These are phyloP conservation scores for Petasospora rhodanensis DNA, from an alignment of 1,139 yeast genomes.

Conservation along the genomic window DNA sequence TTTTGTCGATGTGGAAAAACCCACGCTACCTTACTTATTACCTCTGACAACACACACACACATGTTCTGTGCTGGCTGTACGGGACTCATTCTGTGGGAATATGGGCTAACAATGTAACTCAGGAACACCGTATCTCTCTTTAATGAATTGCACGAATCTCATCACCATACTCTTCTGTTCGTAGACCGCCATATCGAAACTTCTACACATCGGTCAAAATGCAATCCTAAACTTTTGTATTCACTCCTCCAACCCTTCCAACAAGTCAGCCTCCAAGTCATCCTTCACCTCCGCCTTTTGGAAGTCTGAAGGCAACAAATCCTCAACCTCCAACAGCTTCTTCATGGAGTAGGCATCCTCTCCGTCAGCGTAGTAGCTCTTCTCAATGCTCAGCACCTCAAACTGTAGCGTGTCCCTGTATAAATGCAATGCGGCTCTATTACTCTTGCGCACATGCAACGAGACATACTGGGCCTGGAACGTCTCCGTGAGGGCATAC, in stretches of 20 bases:
- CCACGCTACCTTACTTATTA: slow-evolving; percentile 44
- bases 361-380: slow-evolving; percentile 93
- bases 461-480: slow-evolving; percentile 79
- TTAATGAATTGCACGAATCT: too few species aligned
- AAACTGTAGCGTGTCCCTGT: slow-evolving; percentile 79
- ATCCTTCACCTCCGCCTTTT: slow-evolving; percentile 42
- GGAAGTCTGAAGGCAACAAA: slow-evolving; percentile 53
- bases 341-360: slow-evolving; percentile 97
- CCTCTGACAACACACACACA: slow-evolving; percentile 17
- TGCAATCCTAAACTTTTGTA: not conserved
- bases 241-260: slow-evolving; percentile 28
- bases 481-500: slow-evolving; percentile 76
- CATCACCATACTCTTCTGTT: too few species aligned
- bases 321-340: slow-evolving; percentile 57
- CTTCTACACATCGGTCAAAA: too few species aligned
- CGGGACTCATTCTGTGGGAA: too few species aligned
- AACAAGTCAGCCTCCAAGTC: slow-evolving; percentile 44
- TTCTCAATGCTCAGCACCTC: slow-evolving; percentile 79
- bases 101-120: slow-evolving; percentile 10
- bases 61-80: too few species aligned
- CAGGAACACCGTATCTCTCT: too few species aligned
- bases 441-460: slow-evolving; percentile 92
- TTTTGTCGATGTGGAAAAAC: slow-evolving; percentile 87
- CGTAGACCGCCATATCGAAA: too few species aligned
- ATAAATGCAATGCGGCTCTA: slow-evolving; percentile 89